Base-by-base conservation (phyloP, 1,284 basidiomycete species). In the Singerocomus rubriflavus region DNA sequence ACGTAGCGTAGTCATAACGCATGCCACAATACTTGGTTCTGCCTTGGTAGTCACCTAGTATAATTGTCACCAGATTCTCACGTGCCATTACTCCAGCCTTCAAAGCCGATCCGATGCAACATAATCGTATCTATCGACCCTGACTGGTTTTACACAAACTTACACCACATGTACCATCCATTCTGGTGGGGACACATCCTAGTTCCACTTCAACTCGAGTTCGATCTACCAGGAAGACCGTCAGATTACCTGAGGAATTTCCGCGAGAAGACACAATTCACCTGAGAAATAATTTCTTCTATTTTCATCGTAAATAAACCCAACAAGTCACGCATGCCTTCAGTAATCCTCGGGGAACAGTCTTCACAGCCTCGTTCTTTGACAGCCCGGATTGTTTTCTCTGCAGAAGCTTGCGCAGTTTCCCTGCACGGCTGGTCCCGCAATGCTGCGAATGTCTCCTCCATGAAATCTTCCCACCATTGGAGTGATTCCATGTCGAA, bases 401-500 rank as follows among this genome's bases (percentile, higher is more conserved):
- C 48, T 5, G 29, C 43, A 21, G 1, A 30, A 6, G 11, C 5
- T 10, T 32, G 31, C 13, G 62, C 30, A 1, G 60, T 62, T 33
- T 34, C 44, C 9, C 33, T 36, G 37, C 47, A 60, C 1, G 58
- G 60, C 11, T 40, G 50, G 33, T 62, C 60, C 31, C 27, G 27
- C 27, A 60, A 36, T 17, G 45, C 29, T n/a, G 14, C 1, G 13
- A 51, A 57, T 3, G 42, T 38, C 11, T 30, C 33, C 17, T 60
- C 48, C 54, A 57, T 35, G 17, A 51, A 59, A 3, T 48, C 40
- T 11, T 41, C 42, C 58, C 57, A 59, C 58, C 58, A 60, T 25
- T 32, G 35, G 10, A 40, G 46, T 11, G 50, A 10, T 4, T 13
- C 1, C 8, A 10, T 9, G 17, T 2, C 3, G 8, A 42, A 42